Evolutionary conservation across 352 stramenopile species (phyloP).

Genomic region (Halophytophthora batemanensis): DNA sequence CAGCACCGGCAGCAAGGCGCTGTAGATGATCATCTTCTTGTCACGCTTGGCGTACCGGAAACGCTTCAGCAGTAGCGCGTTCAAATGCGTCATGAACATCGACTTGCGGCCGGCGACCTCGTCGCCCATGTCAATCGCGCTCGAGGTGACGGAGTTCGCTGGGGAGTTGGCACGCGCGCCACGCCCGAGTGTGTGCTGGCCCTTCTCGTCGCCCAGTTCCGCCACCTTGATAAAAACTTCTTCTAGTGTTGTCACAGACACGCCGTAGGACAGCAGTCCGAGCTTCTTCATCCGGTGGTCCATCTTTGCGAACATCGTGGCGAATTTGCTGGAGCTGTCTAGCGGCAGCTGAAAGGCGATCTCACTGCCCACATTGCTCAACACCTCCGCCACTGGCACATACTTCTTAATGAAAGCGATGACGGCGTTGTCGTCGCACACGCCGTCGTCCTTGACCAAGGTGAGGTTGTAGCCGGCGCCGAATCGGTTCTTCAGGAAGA

Average conservation of each 20-base stretch:
- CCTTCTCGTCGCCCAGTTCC: constrained; percentile 40
- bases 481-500: constrained; percentile 81
- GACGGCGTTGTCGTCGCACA: constrained; percentile 28
- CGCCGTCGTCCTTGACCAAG: constrained; percentile 47
- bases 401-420: constrained; percentile 29
- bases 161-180: too few species aligned
- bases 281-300: constrained; percentile 41
- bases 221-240: constrained; percentile 91
- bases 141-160: too few species aligned
- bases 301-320: constrained; percentile 66
- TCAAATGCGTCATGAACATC: constrained; percentile 39
- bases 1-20: constrained; percentile 45
- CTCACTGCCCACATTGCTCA: constrained; percentile 74
- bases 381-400: constrained; percentile 36
- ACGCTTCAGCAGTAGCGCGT: constrained; percentile 54
- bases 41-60: constrained; percentile 62
- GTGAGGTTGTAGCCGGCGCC: constrained; percentile 73
- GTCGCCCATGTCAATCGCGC: too few species aligned
- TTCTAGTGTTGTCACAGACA: constrained; percentile 90
- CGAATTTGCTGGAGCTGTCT: constrained; percentile 48
- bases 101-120: constrained; percentile 13
- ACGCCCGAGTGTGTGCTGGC: constrained; percentile 62
- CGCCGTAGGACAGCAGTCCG: constrained; percentile 56
- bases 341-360: constrained; percentile 73
- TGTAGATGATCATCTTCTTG: constrained; percentile 59